These are phyloP conservation scores for Colletotrichum trifolii DNA, from an alignment of 2,329 filamentous ascomycete genomes.

Conservation along the genomic window DNA sequence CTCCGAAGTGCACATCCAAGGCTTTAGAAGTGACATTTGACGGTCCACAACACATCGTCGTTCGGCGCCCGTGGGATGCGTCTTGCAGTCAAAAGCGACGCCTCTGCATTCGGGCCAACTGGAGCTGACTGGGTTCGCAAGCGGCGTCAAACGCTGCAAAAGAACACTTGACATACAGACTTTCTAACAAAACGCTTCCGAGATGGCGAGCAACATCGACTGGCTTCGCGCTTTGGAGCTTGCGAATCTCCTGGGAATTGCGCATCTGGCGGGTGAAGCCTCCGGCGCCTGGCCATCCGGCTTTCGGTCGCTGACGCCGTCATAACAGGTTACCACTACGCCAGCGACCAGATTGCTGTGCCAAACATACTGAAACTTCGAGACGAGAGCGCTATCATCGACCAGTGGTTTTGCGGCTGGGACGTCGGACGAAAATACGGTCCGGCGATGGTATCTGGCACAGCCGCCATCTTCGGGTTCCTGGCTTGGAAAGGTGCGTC, in stretches of 20 bases:
- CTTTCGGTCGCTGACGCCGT: background rate
- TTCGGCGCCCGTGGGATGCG: slow-evolving; percentile 1
- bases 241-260: background rate
- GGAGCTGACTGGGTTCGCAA: too few species aligned
- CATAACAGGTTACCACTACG: background rate
- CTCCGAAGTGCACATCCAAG: background rate
- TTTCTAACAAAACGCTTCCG: background rate
- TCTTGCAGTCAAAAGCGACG: background rate
- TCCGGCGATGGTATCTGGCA: slow-evolving; percentile 9
- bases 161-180: too few species aligned
- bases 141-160: too few species aligned
- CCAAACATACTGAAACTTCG: background rate
- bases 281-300: background rate
- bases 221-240: background rate
- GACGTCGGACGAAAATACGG: slow-evolving; percentile 7
- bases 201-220: background rate
- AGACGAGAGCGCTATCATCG: background rate
- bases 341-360: slow-evolving; percentile 2
- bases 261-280: background rate
- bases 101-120: background rate
- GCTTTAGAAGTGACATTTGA: background rate
- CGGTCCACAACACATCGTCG: background rate
- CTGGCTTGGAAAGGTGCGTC: slow-evolving; percentile 20
- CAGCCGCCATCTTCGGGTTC: slow-evolving; percentile 8
- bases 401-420: slow-evolving; percentile 2